phyloP scores from a whole-genome alignment of 2,329 filamentous ascomycete species.

The Lecanicillium sp. region DNA sequence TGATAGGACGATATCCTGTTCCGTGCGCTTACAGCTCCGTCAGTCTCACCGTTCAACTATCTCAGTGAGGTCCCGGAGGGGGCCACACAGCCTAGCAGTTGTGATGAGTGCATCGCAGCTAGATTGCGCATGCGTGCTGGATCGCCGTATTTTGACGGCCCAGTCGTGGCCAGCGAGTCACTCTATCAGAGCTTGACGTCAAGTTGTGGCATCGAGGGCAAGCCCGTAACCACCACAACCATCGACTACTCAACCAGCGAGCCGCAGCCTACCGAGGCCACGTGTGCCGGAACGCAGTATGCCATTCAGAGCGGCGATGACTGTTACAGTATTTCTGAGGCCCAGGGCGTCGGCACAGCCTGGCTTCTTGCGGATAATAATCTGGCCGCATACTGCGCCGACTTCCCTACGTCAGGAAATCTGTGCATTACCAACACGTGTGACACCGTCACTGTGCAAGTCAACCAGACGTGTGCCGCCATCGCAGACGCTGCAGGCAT shows the following conservation, averaged over 20 bases:
- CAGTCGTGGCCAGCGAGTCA: conserved; percentile 12
- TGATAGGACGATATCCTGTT: background rate
- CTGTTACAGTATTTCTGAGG: conserved; percentile 14
- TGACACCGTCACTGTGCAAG: conserved; percentile 2
- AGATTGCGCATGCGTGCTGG: conserved; percentile 13
- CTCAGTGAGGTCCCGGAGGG: conserved; percentile 9
- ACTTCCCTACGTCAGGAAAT: conserved; percentile 3
- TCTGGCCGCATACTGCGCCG: conserved; percentile 10
- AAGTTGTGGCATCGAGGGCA: conserved; percentile 14
- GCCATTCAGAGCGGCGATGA: conserved; percentile 11
- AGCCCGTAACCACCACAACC: conserved; percentile 10
- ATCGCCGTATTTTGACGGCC: conserved; percentile 16
- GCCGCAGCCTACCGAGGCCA: conserved; percentile 8
- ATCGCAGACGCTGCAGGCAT: conserved; percentile 13
- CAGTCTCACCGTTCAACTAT: conserved; percentile 11
- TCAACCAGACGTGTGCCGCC: background rate
- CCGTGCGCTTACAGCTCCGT: background rate
- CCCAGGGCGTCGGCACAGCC: conserved; percentile 10
- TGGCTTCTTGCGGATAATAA: conserved; percentile 16
- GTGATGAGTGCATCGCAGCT: conserved; percentile 12
- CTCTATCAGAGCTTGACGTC: conserved; percentile 14
- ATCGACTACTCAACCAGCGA: conserved; percentile 10
- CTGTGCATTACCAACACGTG: conserved; percentile 16
- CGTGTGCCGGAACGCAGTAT: conserved; percentile 12
- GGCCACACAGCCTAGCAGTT: conserved; percentile 7